phyloP scores from a whole-genome alignment of 768 basidiomycete genomes.

The Tylopilus cervinicoccineus region DNA sequence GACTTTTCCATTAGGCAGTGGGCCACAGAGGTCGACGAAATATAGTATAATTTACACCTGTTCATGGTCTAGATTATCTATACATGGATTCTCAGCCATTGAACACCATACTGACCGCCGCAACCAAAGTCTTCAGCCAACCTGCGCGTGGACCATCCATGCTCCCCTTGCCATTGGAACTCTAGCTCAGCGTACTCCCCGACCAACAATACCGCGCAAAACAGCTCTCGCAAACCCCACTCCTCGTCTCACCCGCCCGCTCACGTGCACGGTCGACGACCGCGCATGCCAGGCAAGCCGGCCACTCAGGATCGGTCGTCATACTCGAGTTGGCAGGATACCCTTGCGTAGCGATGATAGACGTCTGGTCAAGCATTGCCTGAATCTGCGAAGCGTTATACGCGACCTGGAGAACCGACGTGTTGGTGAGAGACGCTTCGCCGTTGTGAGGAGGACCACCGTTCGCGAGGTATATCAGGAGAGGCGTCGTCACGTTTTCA shows the following conservation, averaged over 20 bases:
- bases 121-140: slow-evolving; percentile 7
- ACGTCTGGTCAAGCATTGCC: slow-evolving; percentile 45
- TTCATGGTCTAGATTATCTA: too few relatives aligned
- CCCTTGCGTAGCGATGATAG: slow-evolving; percentile 41
- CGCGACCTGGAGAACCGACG: slow-evolving; percentile 34
- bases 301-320: slow-evolving; percentile 39
- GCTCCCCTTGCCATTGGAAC: not conserved
- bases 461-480: slow-evolving; percentile 58
- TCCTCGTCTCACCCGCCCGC: slow-evolving; percentile 20
- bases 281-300: slow-evolving; percentile 49
- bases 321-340: slow-evolving; percentile 23
- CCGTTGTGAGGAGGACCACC: slow-evolving; percentile 42
- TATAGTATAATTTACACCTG: too few relatives aligned
- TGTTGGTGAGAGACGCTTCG: slow-evolving; percentile 39
- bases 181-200: slow-evolving; percentile 3
- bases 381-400: slow-evolving; percentile 38
- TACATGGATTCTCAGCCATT: too few relatives aligned
- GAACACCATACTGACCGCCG: not conserved
- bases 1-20: too few relatives aligned
- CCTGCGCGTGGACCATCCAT: not conserved
- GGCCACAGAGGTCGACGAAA: too few relatives aligned
- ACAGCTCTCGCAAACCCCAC: slow-evolving; percentile 31
- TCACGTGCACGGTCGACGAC: slow-evolving; percentile 44
- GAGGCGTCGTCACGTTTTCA: slow-evolving; percentile 34
- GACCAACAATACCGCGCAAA: slow-evolving; percentile 32